Conservation (phyloP, 495 filamentous ascomycete genomes). For the Penicillium turbatum region DNA sequence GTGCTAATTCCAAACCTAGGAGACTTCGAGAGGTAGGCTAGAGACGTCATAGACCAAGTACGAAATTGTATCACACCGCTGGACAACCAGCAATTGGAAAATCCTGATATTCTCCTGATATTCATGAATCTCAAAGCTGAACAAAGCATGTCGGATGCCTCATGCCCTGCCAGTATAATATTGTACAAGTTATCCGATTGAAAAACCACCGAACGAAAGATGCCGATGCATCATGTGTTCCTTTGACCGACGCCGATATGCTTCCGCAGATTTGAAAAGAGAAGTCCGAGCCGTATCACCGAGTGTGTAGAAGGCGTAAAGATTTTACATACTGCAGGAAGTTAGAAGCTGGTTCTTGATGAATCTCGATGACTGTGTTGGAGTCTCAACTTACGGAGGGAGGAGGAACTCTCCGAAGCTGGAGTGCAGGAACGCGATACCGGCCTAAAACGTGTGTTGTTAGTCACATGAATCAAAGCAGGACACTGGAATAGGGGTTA, state of each 20-base stretch:
- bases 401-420: constrained; percentile 70
- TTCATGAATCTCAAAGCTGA: constrained; percentile 20
- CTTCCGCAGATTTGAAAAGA: constrained; percentile 13
- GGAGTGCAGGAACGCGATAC: constrained; percentile 69
- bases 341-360: constrained; percentile 5
- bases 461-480: constrained; percentile 13
- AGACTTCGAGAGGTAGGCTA: too few species aligned
- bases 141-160: constrained; percentile 6
- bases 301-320: constrained; percentile 5
- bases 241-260: constrained; percentile 24
- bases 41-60: background rate
- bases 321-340: constrained; percentile 25
- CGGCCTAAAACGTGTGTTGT: constrained; percentile 46
- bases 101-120: constrained; percentile 11
- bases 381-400: constrained; percentile 55
- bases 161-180: constrained; percentile 19
- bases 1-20: too few species aligned
- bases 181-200: constrained; percentile 25
- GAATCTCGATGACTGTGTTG: background rate
- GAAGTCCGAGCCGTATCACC: constrained; percentile 11
- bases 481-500: background rate
- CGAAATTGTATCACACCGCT: background rate
- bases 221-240: constrained; percentile 14
- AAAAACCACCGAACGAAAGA: constrained; percentile 14
- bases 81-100: constrained; percentile 2